Base-by-base conservation (phyloP, 2,329 filamentous ascomycete genomes). In the Lachnellula arida region DNA sequence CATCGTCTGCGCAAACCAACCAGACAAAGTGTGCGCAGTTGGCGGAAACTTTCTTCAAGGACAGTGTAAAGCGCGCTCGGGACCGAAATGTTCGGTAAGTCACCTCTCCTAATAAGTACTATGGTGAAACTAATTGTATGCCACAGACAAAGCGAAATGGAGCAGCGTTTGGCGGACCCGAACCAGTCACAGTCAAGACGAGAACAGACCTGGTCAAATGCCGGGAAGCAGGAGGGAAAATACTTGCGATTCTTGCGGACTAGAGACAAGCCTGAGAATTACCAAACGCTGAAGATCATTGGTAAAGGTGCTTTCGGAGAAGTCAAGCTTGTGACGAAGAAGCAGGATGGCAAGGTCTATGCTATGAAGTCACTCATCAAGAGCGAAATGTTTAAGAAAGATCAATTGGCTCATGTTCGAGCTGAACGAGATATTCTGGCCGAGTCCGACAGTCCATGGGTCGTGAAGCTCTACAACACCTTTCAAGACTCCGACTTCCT, bases 321-420 rank as follows among this genome's bases (percentile, higher is more conserved):
- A 74, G 94, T 99, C 67, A 96, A 96, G 76, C 81, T 99, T 60
- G 94, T 99, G 56, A 92, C 96, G 76, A 90, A 96, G 76, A 96
- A 92, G 80, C 86, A 89, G 52, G 94, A 97, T 68, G 91, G 90
- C 74, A 96, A 96, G 75, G 92, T 99, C 62, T 99, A 97, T 68
- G 94, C 94, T 58, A 88, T 99, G 79, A 99, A 99, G 78, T 97
- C 93, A 46, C 80, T 99, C 64, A 91, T 99, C 74, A 99, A 99
- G 80, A 91, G 91, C 49, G 94, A 99, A 75, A 99, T 99, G 94
- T 97, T 97, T 78, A 97, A 96, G 77, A 97, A 96, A 75, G 94
- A 99, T 70, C 94, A 99, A 73, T 78, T 99, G 59, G 94, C 94
- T 17, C 94, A 99, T 75, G 94, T 99, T 58, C 91, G 95, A 62